Evolutionary conservation across 2,329 filamentous ascomycete species (phyloP).

Genomic region (Fusarium sp.): DNA sequence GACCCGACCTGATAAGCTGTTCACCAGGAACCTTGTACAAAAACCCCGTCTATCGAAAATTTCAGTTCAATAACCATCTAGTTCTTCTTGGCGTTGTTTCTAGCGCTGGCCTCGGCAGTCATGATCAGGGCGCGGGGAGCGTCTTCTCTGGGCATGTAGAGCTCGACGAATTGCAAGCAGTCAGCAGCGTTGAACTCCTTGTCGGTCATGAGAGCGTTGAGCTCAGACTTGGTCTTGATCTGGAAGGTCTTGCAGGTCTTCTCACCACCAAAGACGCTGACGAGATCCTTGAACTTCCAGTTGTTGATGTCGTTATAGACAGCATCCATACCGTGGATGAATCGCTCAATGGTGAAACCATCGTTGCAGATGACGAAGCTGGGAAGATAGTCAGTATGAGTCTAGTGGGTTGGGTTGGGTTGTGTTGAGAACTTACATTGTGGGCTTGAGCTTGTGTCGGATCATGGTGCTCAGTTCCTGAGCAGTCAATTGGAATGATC

Average conservation of each 20-base stretch:
- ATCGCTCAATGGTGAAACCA: conserved; percentile 90
- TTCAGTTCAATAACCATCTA: conserved; percentile 35
- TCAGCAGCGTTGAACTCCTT: conserved; percentile 71
- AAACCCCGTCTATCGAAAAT: conserved; percentile 22
- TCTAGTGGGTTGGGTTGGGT: not conserved
- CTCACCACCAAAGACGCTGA: conserved; percentile 76
- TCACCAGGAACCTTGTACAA: conserved; percentile 33
- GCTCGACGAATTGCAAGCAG: conserved; percentile 79
- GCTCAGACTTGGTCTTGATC: conserved; percentile 76
- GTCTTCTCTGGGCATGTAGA: conserved; percentile 85
- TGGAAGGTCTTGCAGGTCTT: conserved; percentile 72
- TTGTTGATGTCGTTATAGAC: conserved; percentile 83
- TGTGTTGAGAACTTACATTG: conserved; percentile 71
- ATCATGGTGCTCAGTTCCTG: conserved; percentile 91
- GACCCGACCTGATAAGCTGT: conserved; percentile 15
- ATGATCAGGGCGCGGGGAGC: conserved; percentile 77
- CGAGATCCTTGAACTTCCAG: conserved; percentile 80
- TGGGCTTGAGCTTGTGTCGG: conserved; percentile 78
- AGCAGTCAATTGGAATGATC: conserved; percentile 85
- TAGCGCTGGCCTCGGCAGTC: conserved; percentile 79
- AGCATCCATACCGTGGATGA: conserved; percentile 86
- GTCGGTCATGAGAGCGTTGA: conserved; percentile 75
- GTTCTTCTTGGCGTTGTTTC: conserved; percentile 68
- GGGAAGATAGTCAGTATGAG: conserved; percentile 39
- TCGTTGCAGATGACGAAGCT: conserved; percentile 89